Conservation (phyloP, 345 rosid genomes). For the Passiflora organensis region DNA sequence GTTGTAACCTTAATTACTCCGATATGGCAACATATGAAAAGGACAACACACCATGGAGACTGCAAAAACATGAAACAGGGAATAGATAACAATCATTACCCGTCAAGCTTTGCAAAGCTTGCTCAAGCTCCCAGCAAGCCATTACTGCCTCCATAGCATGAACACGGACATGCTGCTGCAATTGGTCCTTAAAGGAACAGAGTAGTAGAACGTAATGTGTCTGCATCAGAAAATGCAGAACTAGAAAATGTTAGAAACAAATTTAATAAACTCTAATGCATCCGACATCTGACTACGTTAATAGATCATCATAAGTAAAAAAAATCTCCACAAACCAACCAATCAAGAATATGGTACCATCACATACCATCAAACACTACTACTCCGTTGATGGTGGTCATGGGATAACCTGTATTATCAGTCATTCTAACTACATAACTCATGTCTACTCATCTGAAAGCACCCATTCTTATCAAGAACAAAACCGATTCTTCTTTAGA, state of each 20-base stretch:
- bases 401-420: no score
- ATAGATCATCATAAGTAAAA: neutral
- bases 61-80: no score
- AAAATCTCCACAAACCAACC: neutral
- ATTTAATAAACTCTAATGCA: neutral
- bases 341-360: no score
- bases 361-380: no score
- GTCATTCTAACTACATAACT: no score
- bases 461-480: neutral
- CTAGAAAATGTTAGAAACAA: conserved; percentile 9
- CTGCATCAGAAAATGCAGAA: conserved; percentile 35
- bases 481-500: neutral
- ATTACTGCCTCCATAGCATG: conserved; percentile 92
- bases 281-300: neutral
- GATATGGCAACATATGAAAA: neutral
- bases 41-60: neutral
- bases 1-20: conserved; percentile 6
- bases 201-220: conserved; percentile 68
- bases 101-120: conserved; percentile 61
- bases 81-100: conserved; percentile 26
- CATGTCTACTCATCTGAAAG: neutral
- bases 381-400: no score
- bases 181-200: conserved; percentile 74
- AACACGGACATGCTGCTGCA: conserved; percentile 80
- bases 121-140: conserved; percentile 86